Conservation (phyloP, 2,329 filamentous ascomycete genomes). For the Penicillium sp. region DNA sequence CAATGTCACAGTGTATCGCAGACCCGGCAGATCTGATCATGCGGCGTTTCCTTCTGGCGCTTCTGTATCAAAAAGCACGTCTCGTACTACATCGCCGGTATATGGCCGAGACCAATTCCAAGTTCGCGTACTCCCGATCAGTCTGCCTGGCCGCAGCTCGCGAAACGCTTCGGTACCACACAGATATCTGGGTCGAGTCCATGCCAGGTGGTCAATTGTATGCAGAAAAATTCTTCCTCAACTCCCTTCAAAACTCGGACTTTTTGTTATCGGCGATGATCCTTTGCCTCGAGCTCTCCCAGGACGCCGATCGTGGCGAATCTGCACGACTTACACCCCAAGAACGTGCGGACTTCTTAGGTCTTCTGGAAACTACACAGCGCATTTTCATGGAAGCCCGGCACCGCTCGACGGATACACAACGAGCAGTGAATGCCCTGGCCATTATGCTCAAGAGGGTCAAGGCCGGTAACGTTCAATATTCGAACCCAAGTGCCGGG, state of each 20-base stretch:
- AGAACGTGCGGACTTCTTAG: conserved; percentile 23
- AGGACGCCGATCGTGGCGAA: conserved; percentile 17
- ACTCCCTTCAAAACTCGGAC: conserved; percentile 57
- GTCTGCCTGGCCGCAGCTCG: conserved; percentile 49
- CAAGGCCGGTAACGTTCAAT: conserved; percentile 6
- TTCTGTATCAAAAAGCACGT: conserved; percentile 51
- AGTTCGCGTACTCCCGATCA: conserved; percentile 44
- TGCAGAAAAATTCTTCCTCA: conserved; percentile 55
- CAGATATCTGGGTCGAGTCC: conserved; percentile 49
- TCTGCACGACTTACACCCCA: conserved; percentile 4
- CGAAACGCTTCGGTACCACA: conserved; percentile 49
- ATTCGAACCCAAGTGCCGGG: conserved; percentile 3
- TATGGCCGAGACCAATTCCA: conserved; percentile 41
- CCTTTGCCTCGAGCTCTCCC: conserved; percentile 48
- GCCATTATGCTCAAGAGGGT: conserved; percentile 30
- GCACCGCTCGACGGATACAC: conserved; percentile 27
- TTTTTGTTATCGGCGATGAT: conserved; percentile 61
- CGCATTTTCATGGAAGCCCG: conserved; percentile 26
- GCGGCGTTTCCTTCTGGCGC: conserved; percentile 50
- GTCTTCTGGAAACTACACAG: conserved; percentile 27
- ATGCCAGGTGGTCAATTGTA: conserved; percentile 54
- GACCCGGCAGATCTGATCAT: conserved; percentile 52
- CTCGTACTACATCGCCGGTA: conserved; percentile 55
- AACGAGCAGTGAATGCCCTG: conserved; percentile 28
- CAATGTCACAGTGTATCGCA: conserved; percentile 41